Conservation (phyloP, 2,329 filamentous ascomycete genomes). For the Triangularia setosa region DNA sequence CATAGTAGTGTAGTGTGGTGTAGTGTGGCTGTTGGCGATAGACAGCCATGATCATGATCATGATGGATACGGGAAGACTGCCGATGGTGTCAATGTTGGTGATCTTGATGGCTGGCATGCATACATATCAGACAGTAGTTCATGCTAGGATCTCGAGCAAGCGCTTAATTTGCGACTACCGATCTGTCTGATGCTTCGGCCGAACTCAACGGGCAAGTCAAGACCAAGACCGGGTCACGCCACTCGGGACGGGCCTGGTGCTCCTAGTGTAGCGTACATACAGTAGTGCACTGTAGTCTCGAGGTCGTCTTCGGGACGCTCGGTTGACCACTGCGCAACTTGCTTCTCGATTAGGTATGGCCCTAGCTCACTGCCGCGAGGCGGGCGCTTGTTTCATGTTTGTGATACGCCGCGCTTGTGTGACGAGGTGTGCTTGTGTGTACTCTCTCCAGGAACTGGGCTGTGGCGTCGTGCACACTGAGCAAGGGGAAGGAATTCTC, state of each 20-base stretch:
- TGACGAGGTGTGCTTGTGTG: background rate
- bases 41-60: background rate
- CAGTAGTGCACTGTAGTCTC: background rate
- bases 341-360: background rate
- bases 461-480: background rate
- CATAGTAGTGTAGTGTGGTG: background rate
- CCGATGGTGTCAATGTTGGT: background rate
- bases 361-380: background rate
- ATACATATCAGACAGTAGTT: background rate
- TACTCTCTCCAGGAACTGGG: background rate
- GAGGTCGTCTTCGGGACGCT: background rate
- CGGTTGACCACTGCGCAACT: background rate
- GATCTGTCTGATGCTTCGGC: constrained; percentile 23
- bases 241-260: background rate
- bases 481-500: background rate
- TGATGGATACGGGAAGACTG: background rate
- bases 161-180: constrained; percentile 22
- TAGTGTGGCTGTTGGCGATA: background rate
- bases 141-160: background rate
- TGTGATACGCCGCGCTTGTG: constrained; percentile 8
- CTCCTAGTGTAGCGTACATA: background rate
- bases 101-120: background rate
- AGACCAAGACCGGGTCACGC: background rate
- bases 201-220: background rate
- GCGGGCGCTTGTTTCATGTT: constrained; percentile 7